These are phyloP conservation scores for Phycomyces nitens DNA, from an alignment of 192 early-diverging fungal genomes.

Conservation along the genomic window DNA sequence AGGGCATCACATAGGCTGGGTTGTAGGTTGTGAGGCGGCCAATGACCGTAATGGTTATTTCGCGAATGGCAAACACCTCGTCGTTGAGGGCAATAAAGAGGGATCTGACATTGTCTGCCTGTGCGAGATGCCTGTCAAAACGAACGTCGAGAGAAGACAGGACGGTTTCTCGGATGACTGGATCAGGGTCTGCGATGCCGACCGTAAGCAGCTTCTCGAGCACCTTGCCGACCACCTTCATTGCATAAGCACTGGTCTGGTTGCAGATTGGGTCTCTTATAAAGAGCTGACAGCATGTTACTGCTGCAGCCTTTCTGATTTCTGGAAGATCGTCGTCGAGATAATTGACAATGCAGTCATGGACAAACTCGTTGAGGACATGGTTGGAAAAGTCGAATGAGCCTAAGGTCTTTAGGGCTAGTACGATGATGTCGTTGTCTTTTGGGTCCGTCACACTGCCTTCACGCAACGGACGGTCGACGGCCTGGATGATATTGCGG, in stretches of 20 bases:
- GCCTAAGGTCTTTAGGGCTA: constrained; percentile 81
- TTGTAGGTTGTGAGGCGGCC: constrained; percentile 83
- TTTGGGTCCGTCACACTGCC: constrained; percentile 47
- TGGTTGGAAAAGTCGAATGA: constrained; percentile 83
- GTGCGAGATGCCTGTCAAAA: constrained; percentile 88
- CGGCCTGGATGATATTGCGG: constrained; percentile 26
- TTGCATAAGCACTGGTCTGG: constrained; percentile 69
- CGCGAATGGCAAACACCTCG: constrained; percentile 83
- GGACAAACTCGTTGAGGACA: constrained; percentile 86
- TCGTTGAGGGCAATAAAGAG: constrained; percentile 89
- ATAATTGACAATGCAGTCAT: constrained; percentile 79
- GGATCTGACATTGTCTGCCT: constrained; percentile 86
- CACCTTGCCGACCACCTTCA: constrained; percentile 81
- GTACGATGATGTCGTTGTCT: constrained; percentile 70
- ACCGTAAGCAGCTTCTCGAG: constrained; percentile 86
- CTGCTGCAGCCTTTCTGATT: constrained; percentile 80
- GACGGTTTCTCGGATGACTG: constrained; percentile 72
- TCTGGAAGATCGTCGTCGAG: constrained; percentile 73
- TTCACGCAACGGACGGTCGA: constrained; percentile 28
- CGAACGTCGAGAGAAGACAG: constrained; percentile 72
- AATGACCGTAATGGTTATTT: constrained; percentile 79
- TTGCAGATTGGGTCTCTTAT: constrained; percentile 78
- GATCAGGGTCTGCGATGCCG: constrained; percentile 83
- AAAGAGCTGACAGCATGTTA: constrained; percentile 82
- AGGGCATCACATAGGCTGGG: constrained; percentile 91